These are phyloP conservation scores for Monilinia fructigena DNA, from an alignment of 2,329 filamentous ascomycete genomes.

Conservation along the genomic window DNA sequence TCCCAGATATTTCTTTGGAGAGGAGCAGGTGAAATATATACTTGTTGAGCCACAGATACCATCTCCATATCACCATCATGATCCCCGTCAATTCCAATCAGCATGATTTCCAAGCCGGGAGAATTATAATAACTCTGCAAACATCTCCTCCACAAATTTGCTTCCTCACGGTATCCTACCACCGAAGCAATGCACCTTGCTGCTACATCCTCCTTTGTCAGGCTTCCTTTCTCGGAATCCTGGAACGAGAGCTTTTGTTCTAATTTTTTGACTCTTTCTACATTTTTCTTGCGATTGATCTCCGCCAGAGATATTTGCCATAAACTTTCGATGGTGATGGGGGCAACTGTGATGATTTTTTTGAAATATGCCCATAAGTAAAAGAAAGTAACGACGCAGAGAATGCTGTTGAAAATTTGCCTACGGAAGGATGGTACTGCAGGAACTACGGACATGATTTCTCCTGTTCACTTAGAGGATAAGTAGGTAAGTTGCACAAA, in stretches of 20 bases:
- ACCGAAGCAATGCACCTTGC: conserved; percentile 27
- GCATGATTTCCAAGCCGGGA: conserved; percentile 27
- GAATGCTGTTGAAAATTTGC: conserved; percentile 23
- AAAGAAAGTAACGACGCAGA: conserved; percentile 25
- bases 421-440: conserved; percentile 12
- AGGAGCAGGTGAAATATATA: background rate
- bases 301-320: conserved; percentile 29
- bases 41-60: conserved; percentile 28
- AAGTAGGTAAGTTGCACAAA: background rate
- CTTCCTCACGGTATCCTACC: conserved; percentile 29
- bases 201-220: conserved; percentile 21
- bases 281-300: conserved; percentile 27
- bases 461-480: background rate
- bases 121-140: conserved; percentile 27
- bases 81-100: conserved; percentile 29
- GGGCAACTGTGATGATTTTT: conserved; percentile 23
- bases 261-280: conserved; percentile 22
- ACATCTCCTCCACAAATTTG: conserved; percentile 25
- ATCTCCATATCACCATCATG: conserved; percentile 28
- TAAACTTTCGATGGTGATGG: conserved; percentile 27
- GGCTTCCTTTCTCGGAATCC: conserved; percentile 26
- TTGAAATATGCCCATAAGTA: conserved; percentile 25
- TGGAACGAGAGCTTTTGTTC: conserved; percentile 19
- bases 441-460: conserved; percentile 9
- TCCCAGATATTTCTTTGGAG: background rate